Percentiles rank a stretch among this genome's conserved stretches.
phyloP scores from a whole-genome alignment of 768 basidiomycete species.

The Leccinum broughii region DNA sequence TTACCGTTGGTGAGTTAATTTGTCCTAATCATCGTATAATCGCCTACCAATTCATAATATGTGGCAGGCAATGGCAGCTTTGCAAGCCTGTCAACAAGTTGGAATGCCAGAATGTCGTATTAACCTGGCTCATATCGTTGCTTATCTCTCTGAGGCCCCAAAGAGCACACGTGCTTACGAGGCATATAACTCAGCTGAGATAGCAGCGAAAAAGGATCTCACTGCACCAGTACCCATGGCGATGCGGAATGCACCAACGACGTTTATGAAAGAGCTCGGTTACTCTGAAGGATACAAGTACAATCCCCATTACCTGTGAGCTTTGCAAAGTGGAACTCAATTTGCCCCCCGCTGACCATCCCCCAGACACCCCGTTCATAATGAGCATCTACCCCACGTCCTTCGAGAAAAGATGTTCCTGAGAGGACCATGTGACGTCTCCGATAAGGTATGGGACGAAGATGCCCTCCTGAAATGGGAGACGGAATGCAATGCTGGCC shows the following conservation, averaged over 20 bases:
- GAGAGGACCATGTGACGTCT: constrained; percentile 41
- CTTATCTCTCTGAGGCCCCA: constrained; percentile 78
- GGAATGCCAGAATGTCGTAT: constrained; percentile 86
- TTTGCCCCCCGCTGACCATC: constrained; percentile 3
- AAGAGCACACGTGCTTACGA: constrained; percentile 82
- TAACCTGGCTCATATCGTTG: constrained; percentile 73
- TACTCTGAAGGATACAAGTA: constrained; percentile 66
- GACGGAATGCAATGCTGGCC: constrained; percentile 46
- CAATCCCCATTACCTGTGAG: constrained; percentile 58
- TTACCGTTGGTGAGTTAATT: constrained; percentile 59
- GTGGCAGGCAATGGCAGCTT: constrained; percentile 55
- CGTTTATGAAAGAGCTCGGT: constrained; percentile 65
- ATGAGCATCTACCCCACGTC: constrained; percentile 59
- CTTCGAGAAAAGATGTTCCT: constrained; percentile 47
- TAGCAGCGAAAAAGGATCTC: constrained; percentile 52
- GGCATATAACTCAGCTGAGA: constrained; percentile 71
- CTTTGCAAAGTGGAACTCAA: background rate
- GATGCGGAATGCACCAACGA: constrained; percentile 78
- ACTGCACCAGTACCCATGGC: constrained; percentile 65
- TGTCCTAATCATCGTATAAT: constrained; percentile 10
- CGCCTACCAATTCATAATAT: background rate
- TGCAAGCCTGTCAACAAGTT: constrained; percentile 65
- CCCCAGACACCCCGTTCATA: constrained; percentile 61
- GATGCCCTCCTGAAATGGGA: constrained; percentile 58
- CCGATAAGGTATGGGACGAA: constrained; percentile 62